phyloP scores from a whole-genome alignment of 148 eudicot species.

The Rhododendron kiyosumense region DNA sequence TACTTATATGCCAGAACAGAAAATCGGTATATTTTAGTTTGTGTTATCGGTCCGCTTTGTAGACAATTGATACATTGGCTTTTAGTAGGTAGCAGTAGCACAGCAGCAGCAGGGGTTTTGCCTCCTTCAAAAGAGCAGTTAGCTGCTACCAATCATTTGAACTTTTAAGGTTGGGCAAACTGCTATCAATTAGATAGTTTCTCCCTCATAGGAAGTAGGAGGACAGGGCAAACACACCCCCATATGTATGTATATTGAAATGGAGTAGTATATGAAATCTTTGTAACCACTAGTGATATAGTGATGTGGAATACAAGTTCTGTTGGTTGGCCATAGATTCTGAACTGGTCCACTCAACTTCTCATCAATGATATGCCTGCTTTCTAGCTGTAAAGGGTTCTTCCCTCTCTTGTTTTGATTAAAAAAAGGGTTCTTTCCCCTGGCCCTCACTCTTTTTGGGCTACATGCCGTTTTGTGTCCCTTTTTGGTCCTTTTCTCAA shows the following conservation, averaged over 20 bases:
- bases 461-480: constrained; percentile 1
- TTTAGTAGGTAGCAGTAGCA: background rate
- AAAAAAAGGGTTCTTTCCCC: too few relatives aligned
- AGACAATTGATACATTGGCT: background rate
- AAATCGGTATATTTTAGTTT: background rate
- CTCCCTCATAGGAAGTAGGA: background rate
- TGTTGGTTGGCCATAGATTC: constrained; percentile 6
- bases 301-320: background rate
- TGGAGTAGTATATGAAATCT: background rate
- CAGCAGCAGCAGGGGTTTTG: background rate
- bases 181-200: background rate
- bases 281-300: background rate
- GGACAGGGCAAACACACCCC: background rate
- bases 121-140: constrained; percentile 4
- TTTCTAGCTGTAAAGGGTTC: constrained; percentile 15
- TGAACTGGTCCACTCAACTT: background rate
- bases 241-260: background rate
- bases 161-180: background rate
- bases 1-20: background rate
- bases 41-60: background rate
- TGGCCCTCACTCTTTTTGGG: background rate
- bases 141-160: background rate
- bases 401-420: background rate
- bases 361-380: constrained; percentile 6
- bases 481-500: constrained; percentile 8